Percentiles rank a stretch among this genome's conserved stretches.
phyloP scores from a whole-genome alignment of 2,329 filamentous ascomycete genomes.

The Didymella lethalis region DNA sequence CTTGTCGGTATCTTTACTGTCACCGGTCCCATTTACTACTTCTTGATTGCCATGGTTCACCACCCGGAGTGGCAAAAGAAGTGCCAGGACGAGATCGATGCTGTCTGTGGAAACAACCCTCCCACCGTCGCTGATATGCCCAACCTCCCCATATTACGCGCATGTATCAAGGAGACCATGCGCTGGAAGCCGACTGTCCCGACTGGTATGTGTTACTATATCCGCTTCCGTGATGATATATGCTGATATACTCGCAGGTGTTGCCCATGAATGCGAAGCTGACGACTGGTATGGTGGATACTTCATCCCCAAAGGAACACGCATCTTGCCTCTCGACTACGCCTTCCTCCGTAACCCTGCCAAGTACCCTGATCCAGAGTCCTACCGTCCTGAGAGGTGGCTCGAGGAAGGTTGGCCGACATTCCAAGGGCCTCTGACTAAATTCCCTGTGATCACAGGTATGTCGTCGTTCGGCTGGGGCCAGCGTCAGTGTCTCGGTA shows the following conservation, averaged over 20 bases:
- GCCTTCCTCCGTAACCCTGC: slow-evolving; percentile 57
- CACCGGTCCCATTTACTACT: slow-evolving; percentile 50
- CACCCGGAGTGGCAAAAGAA: slow-evolving; percentile 49
- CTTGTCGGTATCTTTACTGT: slow-evolving; percentile 52
- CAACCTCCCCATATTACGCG: slow-evolving; percentile 55
- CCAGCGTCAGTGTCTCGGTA: slow-evolving; percentile 68
- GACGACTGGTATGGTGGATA: slow-evolving; percentile 60
- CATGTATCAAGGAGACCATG: slow-evolving; percentile 57
- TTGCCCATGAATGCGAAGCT: slow-evolving; percentile 61
- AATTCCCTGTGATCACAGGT: slow-evolving; percentile 68
- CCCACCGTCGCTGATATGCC: slow-evolving; percentile 51
- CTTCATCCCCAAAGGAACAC: slow-evolving; percentile 59
- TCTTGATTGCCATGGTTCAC: slow-evolving; percentile 49
- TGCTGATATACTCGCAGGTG: slow-evolving; percentile 45
- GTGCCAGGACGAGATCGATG: slow-evolving; percentile 47
- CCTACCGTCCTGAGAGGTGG: slow-evolving; percentile 69
- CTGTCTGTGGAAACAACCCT: slow-evolving; percentile 36
- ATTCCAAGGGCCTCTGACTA: slow-evolving; percentile 69
- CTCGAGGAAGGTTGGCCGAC: slow-evolving; percentile 69
- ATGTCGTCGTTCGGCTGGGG: slow-evolving; percentile 73
- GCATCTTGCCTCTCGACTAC: slow-evolving; percentile 48
- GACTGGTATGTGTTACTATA: slow-evolving; percentile 38
- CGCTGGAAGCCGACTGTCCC: slow-evolving; percentile 59
- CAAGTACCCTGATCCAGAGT: slow-evolving; percentile 70
- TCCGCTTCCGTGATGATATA: too few relatives aligned